These are phyloP conservation scores for Talaromyces piceae DNA, from an alignment of 2,329 filamentous ascomycete genomes.

Conservation along the genomic window DNA sequence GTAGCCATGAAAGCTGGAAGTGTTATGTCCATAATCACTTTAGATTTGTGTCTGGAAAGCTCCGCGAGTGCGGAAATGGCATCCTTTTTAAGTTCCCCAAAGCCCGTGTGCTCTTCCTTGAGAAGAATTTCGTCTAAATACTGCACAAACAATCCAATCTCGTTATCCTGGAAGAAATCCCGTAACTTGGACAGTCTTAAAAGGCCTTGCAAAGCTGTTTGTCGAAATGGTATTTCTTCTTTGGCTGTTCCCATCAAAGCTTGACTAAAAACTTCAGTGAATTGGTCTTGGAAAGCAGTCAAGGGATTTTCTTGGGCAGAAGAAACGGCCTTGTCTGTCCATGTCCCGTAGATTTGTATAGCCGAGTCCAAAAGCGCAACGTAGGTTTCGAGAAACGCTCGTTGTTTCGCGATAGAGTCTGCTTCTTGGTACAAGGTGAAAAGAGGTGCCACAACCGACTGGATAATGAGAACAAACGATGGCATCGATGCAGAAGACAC, in stretches of 20 bases:
- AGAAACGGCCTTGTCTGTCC: conserved; percentile 37
- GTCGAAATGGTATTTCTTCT: conserved; percentile 45
- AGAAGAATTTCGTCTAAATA: conserved; percentile 56
- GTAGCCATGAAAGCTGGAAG: conserved; percentile 60
- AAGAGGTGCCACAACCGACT: conserved; percentile 50
- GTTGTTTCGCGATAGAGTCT: conserved; percentile 54
- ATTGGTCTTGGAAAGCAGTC: conserved; percentile 42
- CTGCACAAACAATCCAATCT: conserved; percentile 47
- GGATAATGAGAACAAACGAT: conserved; percentile 49
- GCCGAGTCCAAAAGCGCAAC: conserved; percentile 53
- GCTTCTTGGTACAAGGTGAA: conserved; percentile 55
- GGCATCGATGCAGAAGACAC: conserved; percentile 49
- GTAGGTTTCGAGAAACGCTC: conserved; percentile 55
- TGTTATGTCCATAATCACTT: conserved; percentile 56
- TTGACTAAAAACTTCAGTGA: conserved; percentile 49
- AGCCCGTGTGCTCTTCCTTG: conserved; percentile 49
- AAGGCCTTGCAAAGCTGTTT: conserved; percentile 42
- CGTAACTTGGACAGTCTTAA: conserved; percentile 39
- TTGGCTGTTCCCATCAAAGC: conserved; percentile 46
- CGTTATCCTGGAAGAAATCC: conserved; percentile 44
- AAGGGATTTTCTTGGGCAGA: conserved; percentile 37
- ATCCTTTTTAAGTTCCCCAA: conserved; percentile 51
- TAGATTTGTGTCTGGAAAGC: conserved; percentile 55
- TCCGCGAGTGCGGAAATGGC: conserved; percentile 53
- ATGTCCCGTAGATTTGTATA: conserved; percentile 49